A percentile compares a stretch with the other conserved stretches of the same genome.
These are phyloP conservation scores for Fonsecaea nubica DNA, from an alignment of 2,329 filamentous ascomycete species.

Conservation along the genomic window DNA sequence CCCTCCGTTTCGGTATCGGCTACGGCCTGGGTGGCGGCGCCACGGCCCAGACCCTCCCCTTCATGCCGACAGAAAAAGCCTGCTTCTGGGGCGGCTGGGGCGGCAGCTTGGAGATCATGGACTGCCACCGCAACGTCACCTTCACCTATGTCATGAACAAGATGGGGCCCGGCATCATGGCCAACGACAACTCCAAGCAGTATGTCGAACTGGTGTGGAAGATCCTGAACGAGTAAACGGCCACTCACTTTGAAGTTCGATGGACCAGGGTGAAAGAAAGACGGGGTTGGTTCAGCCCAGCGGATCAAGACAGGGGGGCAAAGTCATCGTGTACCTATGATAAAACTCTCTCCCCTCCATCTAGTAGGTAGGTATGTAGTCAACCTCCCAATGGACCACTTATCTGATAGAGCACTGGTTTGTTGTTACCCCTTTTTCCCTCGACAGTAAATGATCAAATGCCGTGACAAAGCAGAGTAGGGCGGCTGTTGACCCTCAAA, in stretches of 20 bases:
- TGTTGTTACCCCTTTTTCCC: too few species aligned
- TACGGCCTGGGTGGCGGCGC: constrained; percentile 47
- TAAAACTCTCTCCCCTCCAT: too few species aligned
- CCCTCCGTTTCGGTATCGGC: constrained; percentile 53
- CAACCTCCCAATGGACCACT: too few species aligned
- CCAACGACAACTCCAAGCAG: constrained; percentile 41
- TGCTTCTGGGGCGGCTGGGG: constrained; percentile 57
- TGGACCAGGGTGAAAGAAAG: background rate
- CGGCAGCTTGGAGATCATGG: constrained; percentile 54
- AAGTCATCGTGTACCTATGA: too few species aligned
- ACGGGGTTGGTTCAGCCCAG: background rate
- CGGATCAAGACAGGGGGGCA: too few species aligned
- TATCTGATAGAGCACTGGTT: too few species aligned
- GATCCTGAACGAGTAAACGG: constrained; percentile 16
- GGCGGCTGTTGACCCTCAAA: too few species aligned
- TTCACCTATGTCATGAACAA: constrained; percentile 57
- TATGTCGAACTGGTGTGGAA: constrained; percentile 47
- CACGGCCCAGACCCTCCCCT: constrained; percentile 35
- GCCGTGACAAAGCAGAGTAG: too few species aligned
- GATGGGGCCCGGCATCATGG: constrained; percentile 47
- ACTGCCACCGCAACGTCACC: constrained; percentile 52
- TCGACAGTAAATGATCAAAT: too few species aligned
- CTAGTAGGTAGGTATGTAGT: too few species aligned
- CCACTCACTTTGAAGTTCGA: background rate
- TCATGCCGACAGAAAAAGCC: constrained; percentile 45